These are phyloP conservation scores for Gryganskiella cystojenkinii DNA, from an alignment of 192 early-diverging fungal species.

Conservation along the genomic window DNA sequence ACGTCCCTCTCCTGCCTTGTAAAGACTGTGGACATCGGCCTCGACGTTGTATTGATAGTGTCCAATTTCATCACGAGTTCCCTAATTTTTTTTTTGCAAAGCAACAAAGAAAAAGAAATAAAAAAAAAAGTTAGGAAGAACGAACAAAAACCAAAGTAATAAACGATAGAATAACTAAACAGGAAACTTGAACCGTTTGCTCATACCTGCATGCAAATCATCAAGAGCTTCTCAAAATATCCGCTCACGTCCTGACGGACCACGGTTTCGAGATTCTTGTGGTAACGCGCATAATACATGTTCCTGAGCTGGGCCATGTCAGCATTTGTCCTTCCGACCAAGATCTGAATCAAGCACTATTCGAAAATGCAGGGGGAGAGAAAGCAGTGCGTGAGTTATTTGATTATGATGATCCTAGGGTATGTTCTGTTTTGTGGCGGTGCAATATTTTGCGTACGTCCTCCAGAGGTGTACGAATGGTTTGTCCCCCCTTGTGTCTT, in stretches of 20 bases:
- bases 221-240: conserved; percentile 40
- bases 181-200: not conserved
- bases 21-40: conserved; percentile 33
- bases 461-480: no score
- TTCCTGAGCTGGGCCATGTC: conserved; percentile 48
- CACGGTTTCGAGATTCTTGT: conserved; percentile 23
- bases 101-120: not conserved
- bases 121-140: not conserved
- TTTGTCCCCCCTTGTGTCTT: no score
- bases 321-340: conserved; percentile 38
- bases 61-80: conserved; percentile 37
- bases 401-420: no score
- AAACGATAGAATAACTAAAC: not conserved
- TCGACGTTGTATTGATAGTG: conserved; percentile 44
- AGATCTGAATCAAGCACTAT: conserved; percentile 45
- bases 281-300: conserved; percentile 35
- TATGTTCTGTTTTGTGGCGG: no score
- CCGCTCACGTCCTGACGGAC: conserved; percentile 43
- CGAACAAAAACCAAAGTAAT: not conserved
- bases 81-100: not conserved
- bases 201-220: conserved; percentile 36
- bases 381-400: no score
- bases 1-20: conserved; percentile 48
- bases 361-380: no score
- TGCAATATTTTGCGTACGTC: no score